Base-by-base conservation (phyloP, 2,329 filamentous ascomycete species). In the Ceratocystis cacaofunesta region DNA sequence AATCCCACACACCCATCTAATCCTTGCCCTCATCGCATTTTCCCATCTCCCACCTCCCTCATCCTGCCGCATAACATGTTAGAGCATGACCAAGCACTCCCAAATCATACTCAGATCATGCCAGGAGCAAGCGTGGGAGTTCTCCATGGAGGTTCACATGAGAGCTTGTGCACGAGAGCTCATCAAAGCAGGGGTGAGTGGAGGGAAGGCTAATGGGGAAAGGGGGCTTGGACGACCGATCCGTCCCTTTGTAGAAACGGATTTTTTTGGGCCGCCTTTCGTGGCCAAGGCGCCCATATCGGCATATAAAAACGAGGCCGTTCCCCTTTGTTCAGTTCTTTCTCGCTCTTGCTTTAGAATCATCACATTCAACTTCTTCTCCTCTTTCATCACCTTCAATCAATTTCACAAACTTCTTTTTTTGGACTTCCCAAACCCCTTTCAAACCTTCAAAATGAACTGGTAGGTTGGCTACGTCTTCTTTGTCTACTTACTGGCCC, bases 371-470 rank as follows among this genome's bases (percentile, higher is more conserved):
- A 36, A 17, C 28, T 61, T n/a, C 15, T 50, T 57, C 22, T 25
- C 43, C 12, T 62, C 43, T 58, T 41, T 15, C 36, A 36, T 17
- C 48, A 48, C 43, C 15, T 32, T 32, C 62, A 19, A 41, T 41
- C 66, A 64, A 25, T 22, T 25, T 57, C 61, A 62, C 41, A 19
- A n/a, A 1, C 10, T 15, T 50, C 60, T 66, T 32, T 62, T 61
- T 63, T 55, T 28, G 28, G 19, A 41, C 57, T 44, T 52, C 55
- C 43, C n/a, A 41, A 46, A 46, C 61, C 22, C 64, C 15, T 60
- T 25, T 30, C 43, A 43, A 65, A 63, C 52, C n/a, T 61, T 67
- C 63, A 63, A 67, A 67, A 67, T 67, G 66, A 41, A 64, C 62
- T 67, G 66, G 66, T 67, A 60, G 7, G 66, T 67, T 28, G 19